phyloP scores from a whole-genome alignment of 108 stramenopile species.

The Craspedostauros australis region DNA sequence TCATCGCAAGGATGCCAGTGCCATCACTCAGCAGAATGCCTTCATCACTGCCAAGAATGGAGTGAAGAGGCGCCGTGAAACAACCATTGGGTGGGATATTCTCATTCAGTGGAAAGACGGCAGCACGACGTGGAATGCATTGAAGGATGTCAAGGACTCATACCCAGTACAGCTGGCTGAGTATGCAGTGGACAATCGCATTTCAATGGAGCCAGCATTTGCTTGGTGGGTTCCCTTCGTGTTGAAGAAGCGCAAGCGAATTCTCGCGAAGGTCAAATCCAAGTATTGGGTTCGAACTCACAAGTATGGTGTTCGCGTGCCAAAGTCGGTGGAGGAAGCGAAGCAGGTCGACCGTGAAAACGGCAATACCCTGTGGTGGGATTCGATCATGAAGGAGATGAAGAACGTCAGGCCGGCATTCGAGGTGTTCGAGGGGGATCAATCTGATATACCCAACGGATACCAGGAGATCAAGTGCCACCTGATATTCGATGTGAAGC shows the following conservation, averaged over 20 bases:
- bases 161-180: constrained; percentile 48
- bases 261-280: constrained; percentile 8
- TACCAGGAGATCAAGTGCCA: constrained; percentile 25
- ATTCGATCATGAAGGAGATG: constrained; percentile 48
- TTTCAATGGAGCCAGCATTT: constrained; percentile 39
- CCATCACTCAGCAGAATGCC: not conserved
- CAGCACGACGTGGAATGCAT: constrained; percentile 13
- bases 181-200: constrained; percentile 24
- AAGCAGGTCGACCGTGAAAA: constrained; percentile 31
- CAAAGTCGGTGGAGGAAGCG: constrained; percentile 32
- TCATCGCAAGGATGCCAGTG: constrained; percentile 5
- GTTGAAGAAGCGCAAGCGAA: constrained; percentile 12
- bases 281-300: constrained; percentile 11
- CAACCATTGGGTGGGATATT: constrained; percentile 48
- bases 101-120: constrained; percentile 38
- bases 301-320: constrained; percentile 50
- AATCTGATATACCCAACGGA: constrained; percentile 16
- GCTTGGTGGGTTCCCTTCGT: constrained; percentile 42
- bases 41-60: not conserved
- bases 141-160: constrained; percentile 42
- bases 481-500: constrained; percentile 44
- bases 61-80: constrained; percentile 10
- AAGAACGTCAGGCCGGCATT: constrained; percentile 29
- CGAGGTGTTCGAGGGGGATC: constrained; percentile 14
- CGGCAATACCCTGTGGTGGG: constrained; percentile 33